Conservation (phyloP, 2,329 filamentous ascomycete species). For the Stachybotrys elegans region DNA sequence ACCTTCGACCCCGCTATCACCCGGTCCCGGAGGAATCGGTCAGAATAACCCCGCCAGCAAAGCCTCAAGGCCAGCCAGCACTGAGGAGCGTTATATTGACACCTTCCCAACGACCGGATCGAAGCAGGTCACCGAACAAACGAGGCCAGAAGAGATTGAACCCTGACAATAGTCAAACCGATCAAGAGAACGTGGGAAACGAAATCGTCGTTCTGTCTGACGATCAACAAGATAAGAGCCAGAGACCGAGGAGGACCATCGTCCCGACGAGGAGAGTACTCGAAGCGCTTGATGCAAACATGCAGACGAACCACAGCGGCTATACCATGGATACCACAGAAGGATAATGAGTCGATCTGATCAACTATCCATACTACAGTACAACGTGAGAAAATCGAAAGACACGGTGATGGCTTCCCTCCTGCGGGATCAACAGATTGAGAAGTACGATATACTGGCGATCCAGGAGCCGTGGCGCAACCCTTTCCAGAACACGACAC, state of each 20-base stretch:
- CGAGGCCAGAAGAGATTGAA: slow-evolving; percentile 1
- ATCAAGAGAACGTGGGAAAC: slow-evolving; percentile 1
- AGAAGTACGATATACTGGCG: slow-evolving; percentile 5
- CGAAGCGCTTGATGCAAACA: slow-evolving; percentile 1
- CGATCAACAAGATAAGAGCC: background rate
- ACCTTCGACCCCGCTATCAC: no score
- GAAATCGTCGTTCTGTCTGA: slow-evolving; percentile 1
- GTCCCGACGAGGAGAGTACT: slow-evolving; percentile 1
- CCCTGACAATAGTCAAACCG: background rate
- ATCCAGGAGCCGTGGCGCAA: slow-evolving; percentile 3
- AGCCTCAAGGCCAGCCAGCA: background rate
- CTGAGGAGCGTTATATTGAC: slow-evolving; percentile 1
- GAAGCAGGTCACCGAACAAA: slow-evolving; percentile 1
- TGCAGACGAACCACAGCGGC: background rate
- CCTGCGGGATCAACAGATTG: slow-evolving; percentile 1
- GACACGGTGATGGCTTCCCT: slow-evolving; percentile 6
- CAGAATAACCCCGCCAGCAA: background rate
- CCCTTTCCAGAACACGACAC: slow-evolving; percentile 1
- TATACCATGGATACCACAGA: slow-evolving; percentile 2
- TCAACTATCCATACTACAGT: slow-evolving; percentile 7
- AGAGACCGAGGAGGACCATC: background rate
- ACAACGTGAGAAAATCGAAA: slow-evolving; percentile 6
- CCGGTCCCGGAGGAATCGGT: background rate
- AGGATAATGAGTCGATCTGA: slow-evolving; percentile 1
- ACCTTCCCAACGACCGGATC: slow-evolving; percentile 1